These are phyloP conservation scores for Coniferiporia weirii DNA, from an alignment of 1,284 basidiomycete species.

Conservation along the genomic window DNA sequence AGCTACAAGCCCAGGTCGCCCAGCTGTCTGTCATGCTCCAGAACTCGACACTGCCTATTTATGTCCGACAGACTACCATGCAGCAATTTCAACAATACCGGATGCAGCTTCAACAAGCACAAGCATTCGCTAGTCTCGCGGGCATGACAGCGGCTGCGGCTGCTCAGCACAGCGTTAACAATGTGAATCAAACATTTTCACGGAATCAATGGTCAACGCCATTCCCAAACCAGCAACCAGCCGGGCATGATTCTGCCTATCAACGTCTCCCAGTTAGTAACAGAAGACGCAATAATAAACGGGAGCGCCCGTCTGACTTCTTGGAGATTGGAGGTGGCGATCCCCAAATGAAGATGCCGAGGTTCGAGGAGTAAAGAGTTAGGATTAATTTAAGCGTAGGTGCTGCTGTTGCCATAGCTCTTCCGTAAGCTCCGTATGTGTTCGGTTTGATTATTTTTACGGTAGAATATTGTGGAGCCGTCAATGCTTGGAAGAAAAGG, in stretches of 20 bases:
- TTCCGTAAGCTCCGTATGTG: too few relatives aligned
- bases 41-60: conserved; percentile 62
- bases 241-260: conserved; percentile 73
- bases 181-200: conserved; percentile 9
- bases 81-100: conserved; percentile 73
- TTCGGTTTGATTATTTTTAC: too few relatives aligned
- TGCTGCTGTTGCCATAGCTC: too few relatives aligned
- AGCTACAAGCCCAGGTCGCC: conserved; percentile 72
- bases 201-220: conserved; percentile 35
- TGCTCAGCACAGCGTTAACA: conserved; percentile 33
- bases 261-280: conserved; percentile 77
- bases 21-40: conserved; percentile 74
- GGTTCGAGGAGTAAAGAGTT: conserved; percentile 70
- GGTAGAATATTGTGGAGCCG: too few relatives aligned
- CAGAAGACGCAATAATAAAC: conserved; percentile 65
- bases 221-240: conserved; percentile 57
- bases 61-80: conserved; percentile 72
- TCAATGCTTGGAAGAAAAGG: too few relatives aligned
- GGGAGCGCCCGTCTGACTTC: conserved; percentile 78
- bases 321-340: conserved; percentile 63
- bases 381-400: background rate
- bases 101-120: conserved; percentile 71
- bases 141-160: conserved; percentile 21
- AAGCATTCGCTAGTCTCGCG: conserved; percentile 57
- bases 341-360: conserved; percentile 51